Conservation (phyloP, 129 eudicot genomes). For the Scalesia atractyloides region DNA sequence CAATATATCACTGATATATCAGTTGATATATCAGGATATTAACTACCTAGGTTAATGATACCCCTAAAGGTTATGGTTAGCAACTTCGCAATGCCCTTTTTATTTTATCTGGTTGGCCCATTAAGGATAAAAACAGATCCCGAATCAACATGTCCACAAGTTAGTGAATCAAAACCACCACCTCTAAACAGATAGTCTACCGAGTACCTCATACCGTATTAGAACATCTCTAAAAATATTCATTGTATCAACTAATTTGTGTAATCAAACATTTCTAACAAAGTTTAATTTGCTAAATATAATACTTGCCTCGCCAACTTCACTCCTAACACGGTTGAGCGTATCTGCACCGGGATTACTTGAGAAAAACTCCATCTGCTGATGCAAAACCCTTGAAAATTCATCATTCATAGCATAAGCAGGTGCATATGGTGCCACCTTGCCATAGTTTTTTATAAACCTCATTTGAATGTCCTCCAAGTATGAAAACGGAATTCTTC, state of each 20-base stretch:
- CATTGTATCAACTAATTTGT: constrained; percentile 4
- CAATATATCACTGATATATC: no score
- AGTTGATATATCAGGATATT: no score
- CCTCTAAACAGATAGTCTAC: constrained; percentile 10
- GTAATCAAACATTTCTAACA: background rate
- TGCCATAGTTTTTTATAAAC: constrained; percentile 94
- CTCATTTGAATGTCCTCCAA: constrained; percentile 98
- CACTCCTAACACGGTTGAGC: constrained; percentile 87
- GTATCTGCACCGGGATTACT: constrained; percentile 97
- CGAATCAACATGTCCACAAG: background rate
- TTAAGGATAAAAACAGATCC: background rate
- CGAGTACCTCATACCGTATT: background rate
- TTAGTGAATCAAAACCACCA: background rate
- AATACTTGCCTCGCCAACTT: constrained; percentile 93
- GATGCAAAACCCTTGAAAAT: constrained; percentile 97
- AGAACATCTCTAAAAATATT: constrained; percentile 4
- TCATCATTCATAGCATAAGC: constrained; percentile 99
- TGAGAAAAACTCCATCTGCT: constrained; percentile 97
- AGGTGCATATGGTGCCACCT: constrained; percentile 84
- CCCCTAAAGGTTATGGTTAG: background rate
- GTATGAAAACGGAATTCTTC: constrained; percentile 94
- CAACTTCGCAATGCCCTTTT: background rate
- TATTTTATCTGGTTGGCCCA: background rate
- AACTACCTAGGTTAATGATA: no score
- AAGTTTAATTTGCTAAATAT: constrained; percentile 6